Conservation (phyloP, 805 yeast genomes). For the Brettanomyces nanus region DNA sequence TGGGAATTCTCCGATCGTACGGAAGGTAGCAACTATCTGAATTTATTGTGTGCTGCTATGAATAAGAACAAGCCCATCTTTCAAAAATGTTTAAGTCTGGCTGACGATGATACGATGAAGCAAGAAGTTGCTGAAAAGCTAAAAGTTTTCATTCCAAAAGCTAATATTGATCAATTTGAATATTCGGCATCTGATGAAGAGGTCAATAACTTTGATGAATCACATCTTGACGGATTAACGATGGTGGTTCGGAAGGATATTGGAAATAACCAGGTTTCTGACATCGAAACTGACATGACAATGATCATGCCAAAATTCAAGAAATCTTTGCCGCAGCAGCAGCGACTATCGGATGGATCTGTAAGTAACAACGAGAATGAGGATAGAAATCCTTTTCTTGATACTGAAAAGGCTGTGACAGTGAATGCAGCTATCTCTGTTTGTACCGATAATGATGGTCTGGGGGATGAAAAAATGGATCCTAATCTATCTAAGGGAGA, state of each 20-base stretch:
- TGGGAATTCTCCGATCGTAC: slow-evolving; percentile 13
- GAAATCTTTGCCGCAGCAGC: no score
- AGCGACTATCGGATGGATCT: background rate
- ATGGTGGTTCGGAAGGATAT: slow-evolving; percentile 18
- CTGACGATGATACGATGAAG: slow-evolving; percentile 8
- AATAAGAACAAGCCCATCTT: slow-evolving; percentile 10
- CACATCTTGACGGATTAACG: slow-evolving; percentile 22
- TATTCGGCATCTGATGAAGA: slow-evolving; percentile 4
- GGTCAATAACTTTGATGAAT: slow-evolving; percentile 6
- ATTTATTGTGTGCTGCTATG: slow-evolving; percentile 10
- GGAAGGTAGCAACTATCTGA: slow-evolving; percentile 4
- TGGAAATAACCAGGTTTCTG: slow-evolving; percentile 5
- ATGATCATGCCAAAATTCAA: slow-evolving; percentile 26
- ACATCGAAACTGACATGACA: slow-evolving; percentile 28
- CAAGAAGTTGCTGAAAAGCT: slow-evolving; percentile 7
- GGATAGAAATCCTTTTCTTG: background rate
- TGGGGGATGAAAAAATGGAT: background rate
- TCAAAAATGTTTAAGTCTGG: slow-evolving; percentile 10
- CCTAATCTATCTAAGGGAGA: background rate
- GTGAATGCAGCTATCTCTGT: background rate
- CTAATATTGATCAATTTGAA: background rate
- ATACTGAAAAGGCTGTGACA: background rate
- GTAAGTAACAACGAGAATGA: background rate
- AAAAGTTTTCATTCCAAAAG: background rate
- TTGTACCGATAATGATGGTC: background rate